Evolutionary conservation across 2,329 filamentous ascomycete species (phyloP), one percentile per base, ranked within the genome.

Genomic region (Fusarium penzigii): DNA sequence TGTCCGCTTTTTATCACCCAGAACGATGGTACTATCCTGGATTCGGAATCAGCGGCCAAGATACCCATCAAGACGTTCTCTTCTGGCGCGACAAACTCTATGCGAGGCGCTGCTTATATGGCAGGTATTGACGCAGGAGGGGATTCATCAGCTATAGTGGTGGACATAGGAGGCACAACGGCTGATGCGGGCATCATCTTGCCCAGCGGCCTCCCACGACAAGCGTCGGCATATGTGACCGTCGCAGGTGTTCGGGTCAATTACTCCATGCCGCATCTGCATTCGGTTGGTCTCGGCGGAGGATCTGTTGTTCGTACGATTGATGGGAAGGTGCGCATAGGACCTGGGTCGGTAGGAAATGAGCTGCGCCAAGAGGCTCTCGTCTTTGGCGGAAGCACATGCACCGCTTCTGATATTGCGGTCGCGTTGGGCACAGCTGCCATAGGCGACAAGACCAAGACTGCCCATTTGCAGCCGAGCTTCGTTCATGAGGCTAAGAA

Each of bases 131-230:
- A 83, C 2, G 44, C 36, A 2, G 55, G 50, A 8, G 55, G 49
- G 8, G 45, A 48, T 5, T 20, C 48, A n/a, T 20, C 49, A 3
- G 41, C 56, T 47, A 61, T 25, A 44, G 78, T 83, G 0, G 73
- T 81, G 5, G 79, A 82, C 60, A 74, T 83, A 17, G 79, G 80
- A 5, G 79, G 80, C 13, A 83, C 80, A 0, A 83, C 79, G 0
- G 74, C 78, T 1, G 79, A 83, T 51, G 75, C 79, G 6, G 78
- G 80, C 5, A 61, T 79, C 0, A 56, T 83, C 5, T 3, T 79
- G 70, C 42, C 55, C 13, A 34, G 45, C n/a, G 48, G 54, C 6
- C 20, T 51, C 14, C 56, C 56, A 2, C 42, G 48, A 16, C 49
- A 52, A n/a, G 49, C 47, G 2, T 49, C 49, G 1, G 41, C 44